Evolutionary conservation across 805 yeast species (phyloP).

Genomic region (Jamesozyma jinghongensis): DNA sequence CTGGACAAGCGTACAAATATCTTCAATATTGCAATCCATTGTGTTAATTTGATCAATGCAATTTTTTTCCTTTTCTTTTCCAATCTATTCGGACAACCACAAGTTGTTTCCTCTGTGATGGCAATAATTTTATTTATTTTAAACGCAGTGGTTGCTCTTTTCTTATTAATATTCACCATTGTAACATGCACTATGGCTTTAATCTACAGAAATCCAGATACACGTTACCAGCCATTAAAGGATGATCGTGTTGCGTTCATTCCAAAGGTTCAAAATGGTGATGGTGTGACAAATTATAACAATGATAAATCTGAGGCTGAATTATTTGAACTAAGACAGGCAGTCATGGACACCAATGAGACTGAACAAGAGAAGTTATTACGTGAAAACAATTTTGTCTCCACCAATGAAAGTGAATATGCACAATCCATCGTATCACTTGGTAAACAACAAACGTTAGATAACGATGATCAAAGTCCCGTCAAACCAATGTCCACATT

Average conservation of each 20-base stretch:
- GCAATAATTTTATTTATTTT: constrained; percentile 83
- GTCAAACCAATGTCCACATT: constrained; percentile 26
- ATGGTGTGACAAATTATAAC: constrained; percentile 13
- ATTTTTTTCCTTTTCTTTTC: constrained; percentile 85
- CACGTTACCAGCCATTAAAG: constrained; percentile 89
- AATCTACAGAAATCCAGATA: constrained; percentile 85
- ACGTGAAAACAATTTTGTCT: constrained; percentile 16
- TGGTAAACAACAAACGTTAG: constrained; percentile 6
- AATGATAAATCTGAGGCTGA: constrained; percentile 25
- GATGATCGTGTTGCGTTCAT: constrained; percentile 96
- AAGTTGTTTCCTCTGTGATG: constrained; percentile 82
- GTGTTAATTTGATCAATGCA: constrained; percentile 73
- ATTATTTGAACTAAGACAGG: constrained; percentile 29
- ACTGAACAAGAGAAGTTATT: constrained; percentile 22
- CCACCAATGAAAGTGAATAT: too few relatives aligned
- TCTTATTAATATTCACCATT: constrained; percentile 75
- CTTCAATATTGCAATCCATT: constrained; percentile 81
- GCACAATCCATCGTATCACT: too few relatives aligned
- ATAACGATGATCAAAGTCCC: too few relatives aligned
- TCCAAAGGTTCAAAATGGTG: constrained; percentile 46
- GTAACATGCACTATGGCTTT: constrained; percentile 80
- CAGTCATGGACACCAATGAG: constrained; percentile 31
- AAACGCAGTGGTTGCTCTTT: constrained; percentile 81
- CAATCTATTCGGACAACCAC: constrained; percentile 72
- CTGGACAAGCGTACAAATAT: constrained; percentile 92